These are phyloP conservation scores for Deinandra increscens DNA, from an alignment of 129 eudicot species.

Conservation along the genomic window DNA sequence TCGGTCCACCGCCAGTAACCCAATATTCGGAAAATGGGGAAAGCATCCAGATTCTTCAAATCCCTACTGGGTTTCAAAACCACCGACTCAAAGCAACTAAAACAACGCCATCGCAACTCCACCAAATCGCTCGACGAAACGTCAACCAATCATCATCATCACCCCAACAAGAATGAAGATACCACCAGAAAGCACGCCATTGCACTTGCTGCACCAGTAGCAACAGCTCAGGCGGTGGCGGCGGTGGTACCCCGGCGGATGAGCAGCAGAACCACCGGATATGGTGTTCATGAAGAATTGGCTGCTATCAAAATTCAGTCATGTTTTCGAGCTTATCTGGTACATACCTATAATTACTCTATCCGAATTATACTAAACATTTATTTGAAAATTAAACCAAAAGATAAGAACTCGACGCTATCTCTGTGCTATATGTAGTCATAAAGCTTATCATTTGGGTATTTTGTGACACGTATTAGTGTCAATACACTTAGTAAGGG, in stretches of 20 bases:
- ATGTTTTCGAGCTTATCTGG: constrained; percentile 78
- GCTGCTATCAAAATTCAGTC: constrained; percentile 84
- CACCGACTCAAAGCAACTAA: constrained; percentile 36
- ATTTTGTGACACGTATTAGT: too few species aligned
- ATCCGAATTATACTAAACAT: too few species aligned
- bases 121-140: constrained; percentile 16
- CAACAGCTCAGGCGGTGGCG: constrained; percentile 68
- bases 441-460: too few species aligned
- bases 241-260: constrained; percentile 53
- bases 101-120: constrained; percentile 15
- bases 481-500: too few species aligned
- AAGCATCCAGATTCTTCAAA: constrained; percentile 63
- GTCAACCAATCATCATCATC: neutral
- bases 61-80: constrained; percentile 54
- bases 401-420: too few species aligned
- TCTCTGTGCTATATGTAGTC: too few species aligned
- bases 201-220: constrained; percentile 71
- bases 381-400: too few species aligned
- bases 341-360: too few species aligned
- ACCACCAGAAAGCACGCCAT: constrained; percentile 53
- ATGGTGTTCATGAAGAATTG: constrained; percentile 34
- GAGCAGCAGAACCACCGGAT: constrained; percentile 20
- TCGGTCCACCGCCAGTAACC: too few species aligned
- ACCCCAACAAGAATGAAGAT: constrained; percentile 19
- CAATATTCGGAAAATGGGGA: constrained; percentile 47